Base-by-base conservation (phyloP, 768 basidiomycete species). In the Mycena metata region DNA sequence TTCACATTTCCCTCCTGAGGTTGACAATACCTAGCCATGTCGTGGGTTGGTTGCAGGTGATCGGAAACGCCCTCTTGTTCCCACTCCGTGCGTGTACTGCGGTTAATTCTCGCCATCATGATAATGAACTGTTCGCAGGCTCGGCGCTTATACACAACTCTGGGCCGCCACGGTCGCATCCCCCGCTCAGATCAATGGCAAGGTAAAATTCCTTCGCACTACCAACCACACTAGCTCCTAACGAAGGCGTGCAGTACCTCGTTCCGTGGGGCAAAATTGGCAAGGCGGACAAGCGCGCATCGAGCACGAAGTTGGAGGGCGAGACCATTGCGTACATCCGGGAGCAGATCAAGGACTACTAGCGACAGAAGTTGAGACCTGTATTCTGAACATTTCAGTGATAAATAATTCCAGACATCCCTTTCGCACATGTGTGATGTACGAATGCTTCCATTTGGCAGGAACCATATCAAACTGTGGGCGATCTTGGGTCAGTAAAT, bases 191-290 rank as follows among this genome's bases (percentile, higher is more conserved):
- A 60, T 66, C 12, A 66, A 57, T 2, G 64, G 45, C 35, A 47
- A 66, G 64, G 64, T 66, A n/a, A 35, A 30, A 26, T 11, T 21
- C 12, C 2, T 4, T 45, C 17, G n/a, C 8, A 26, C 42, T n/a
- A 16, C 24, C 19, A 15, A 12, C 13, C n/a, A 23, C n/a, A n/a
- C n/a, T n/a, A n/a, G n/a, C n/a, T n/a, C n/a, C n/a, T n/a, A 43
- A 19, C 1, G 17, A 12, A 19, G n/a, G 3, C 5, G 3, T 35
- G 11, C 23, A 82, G 76, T 82, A 79, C 54, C 76, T 82, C 35
- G 67, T 79, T 49, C 81, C 81, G 0, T 83, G 79, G 79, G 81
- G 76, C 15, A 73, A 79, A 13, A 33, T 76, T 1, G 80, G 80
- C 5, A 60, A 35, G 2, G 65, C 78, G 0, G 75, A 24, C 51